Evolutionary conservation across 257 asterid species (phyloP).

Genomic region (Oldenlandia corymbosa): DNA sequence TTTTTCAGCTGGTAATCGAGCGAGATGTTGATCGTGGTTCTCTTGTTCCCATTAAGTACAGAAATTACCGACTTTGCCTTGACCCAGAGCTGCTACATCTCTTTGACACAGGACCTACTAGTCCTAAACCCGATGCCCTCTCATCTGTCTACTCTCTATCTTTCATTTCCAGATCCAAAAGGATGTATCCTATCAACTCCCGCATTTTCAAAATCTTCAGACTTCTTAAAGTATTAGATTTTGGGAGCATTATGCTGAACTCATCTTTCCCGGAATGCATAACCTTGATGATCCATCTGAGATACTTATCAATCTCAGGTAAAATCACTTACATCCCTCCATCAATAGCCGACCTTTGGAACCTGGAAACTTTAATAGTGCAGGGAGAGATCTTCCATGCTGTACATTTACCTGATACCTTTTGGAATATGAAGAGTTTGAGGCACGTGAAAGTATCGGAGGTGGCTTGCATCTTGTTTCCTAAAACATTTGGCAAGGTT

Average conservation of each 20-base stretch:
- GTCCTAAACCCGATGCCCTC: too few relatives aligned
- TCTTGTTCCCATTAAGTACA: not conserved
- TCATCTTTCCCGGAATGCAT: not conserved
- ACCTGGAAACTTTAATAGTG: too few relatives aligned
- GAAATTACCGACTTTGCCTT: not conserved
- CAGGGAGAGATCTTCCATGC: too few relatives aligned
- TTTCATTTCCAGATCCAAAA: not conserved
- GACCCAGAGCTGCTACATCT: not conserved
- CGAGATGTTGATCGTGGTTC: not conserved
- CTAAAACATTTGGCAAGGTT: too few relatives aligned
- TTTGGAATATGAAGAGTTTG: too few relatives aligned
- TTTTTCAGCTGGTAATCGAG: not conserved
- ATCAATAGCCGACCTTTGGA: too few relatives aligned
- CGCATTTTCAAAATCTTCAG: not conserved
- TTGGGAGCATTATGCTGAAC: not conserved
- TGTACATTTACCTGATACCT: too few relatives aligned
- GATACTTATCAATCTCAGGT: conserved; percentile 6
- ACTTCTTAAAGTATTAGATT: conserved; percentile 14
- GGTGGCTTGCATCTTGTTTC: too few relatives aligned
- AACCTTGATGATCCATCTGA: not conserved
- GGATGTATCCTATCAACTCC: not conserved
- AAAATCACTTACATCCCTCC: too few relatives aligned
- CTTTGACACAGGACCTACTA: not conserved
- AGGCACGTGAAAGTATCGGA: too few relatives aligned
- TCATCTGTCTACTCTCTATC: not conserved